Evolutionary conservation across 371 early-diverging fungal species (phyloP).

Genomic region (Actinomortierella ambigua): DNA sequence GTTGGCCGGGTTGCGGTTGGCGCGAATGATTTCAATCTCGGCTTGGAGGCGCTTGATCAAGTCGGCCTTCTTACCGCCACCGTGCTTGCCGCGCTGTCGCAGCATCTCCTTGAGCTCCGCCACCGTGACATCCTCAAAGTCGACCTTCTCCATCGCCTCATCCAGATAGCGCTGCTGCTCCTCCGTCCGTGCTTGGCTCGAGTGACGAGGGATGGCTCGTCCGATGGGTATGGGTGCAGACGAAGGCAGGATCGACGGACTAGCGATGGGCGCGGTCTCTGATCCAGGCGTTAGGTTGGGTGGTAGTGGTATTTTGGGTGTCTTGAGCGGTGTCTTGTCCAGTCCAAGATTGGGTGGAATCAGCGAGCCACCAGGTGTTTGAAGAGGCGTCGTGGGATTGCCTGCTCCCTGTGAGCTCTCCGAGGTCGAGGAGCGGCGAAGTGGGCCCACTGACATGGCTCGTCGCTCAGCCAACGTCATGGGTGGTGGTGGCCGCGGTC

Average conservation of each 20-base stretch:
- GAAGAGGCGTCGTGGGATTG: constrained; percentile 1
- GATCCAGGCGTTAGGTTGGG: constrained; percentile 25
- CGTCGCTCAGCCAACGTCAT: constrained; percentile 36
- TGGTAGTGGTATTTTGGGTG: constrained; percentile 16
- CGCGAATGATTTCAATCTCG: constrained; percentile 54
- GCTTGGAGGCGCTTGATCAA: constrained; percentile 62
- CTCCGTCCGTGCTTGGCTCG: constrained; percentile 49
- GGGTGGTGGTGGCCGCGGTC: constrained; percentile 8
- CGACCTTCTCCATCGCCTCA: constrained; percentile 64
- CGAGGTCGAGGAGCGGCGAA: constrained; percentile 4
- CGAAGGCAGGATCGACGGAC: constrained; percentile 27
- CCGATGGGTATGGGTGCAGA: constrained; percentile 43
- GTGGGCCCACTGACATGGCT: constrained; percentile 13
- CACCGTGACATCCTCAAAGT: constrained; percentile 81
- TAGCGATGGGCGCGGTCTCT: constrained; percentile 18
- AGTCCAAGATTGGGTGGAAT: constrained; percentile 36
- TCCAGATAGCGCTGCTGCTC: constrained; percentile 63
- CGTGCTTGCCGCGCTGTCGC: constrained; percentile 70
- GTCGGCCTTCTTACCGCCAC: constrained; percentile 76
- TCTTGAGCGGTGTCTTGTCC: constrained; percentile 17
- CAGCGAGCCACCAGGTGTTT: constrained; percentile 10
- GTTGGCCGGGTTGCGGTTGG: constrained; percentile 29
- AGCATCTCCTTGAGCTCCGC: constrained; percentile 78
- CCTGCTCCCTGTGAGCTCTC: background rate
- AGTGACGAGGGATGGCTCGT: constrained; percentile 34